These are phyloP conservation scores for Vaccinium vitisidaea DNA, from an alignment of 148 eudicot species.

Conservation along the genomic window DNA sequence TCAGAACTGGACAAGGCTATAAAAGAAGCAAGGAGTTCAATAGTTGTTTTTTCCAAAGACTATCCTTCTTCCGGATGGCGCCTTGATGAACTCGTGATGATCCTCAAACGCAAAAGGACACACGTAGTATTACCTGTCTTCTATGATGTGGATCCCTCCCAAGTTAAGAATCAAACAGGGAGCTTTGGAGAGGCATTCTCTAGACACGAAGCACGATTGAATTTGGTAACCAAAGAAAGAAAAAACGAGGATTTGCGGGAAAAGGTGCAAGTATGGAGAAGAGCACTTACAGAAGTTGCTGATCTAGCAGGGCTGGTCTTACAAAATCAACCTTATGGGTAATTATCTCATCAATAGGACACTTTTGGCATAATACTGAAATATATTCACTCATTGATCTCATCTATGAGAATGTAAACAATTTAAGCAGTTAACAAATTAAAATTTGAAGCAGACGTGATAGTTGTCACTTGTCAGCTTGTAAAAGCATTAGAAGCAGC, in stretches of 20 bases:
- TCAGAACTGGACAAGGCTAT: not conserved
- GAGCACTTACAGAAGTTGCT: not conserved
- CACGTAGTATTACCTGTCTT: not conserved
- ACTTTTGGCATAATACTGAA: not conserved
- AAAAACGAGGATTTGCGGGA: not conserved
- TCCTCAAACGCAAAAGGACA: not conserved
- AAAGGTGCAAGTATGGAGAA: not conserved
- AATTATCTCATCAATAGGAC: not conserved
- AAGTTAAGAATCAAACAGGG: not conserved
- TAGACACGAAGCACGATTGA: not conserved
- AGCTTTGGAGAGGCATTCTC: not conserved
- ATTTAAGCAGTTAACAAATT: too few relatives aligned
- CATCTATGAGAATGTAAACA: not conserved
- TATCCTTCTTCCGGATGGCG: not conserved
- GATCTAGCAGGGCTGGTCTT: not conserved
- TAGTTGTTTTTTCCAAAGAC: not conserved
- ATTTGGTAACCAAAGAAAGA: not conserved
- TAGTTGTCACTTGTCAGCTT: not conserved
- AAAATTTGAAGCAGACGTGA: not conserved
- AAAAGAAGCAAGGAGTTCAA: not conserved
- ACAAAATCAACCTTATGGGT: not conserved
- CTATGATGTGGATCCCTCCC: not conserved
- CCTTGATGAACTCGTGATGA: not conserved
- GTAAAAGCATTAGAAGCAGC: not conserved
- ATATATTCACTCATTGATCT: not conserved